Evolutionary conservation across 345 rosid genomes (phyloP).

Genomic region (Excoecaria agallocha): DNA sequence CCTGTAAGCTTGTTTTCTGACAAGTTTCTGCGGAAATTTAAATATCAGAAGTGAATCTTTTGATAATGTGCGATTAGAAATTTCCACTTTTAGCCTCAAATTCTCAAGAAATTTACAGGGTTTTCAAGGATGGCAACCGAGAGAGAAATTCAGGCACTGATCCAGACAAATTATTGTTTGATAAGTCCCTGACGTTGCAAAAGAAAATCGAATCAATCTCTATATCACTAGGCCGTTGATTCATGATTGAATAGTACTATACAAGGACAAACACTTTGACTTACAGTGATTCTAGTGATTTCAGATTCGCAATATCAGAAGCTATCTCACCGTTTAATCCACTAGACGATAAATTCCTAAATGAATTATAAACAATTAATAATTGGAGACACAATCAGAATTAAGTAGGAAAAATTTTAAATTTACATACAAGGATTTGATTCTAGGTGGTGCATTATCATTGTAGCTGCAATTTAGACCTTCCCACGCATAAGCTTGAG

Average conservation of each 20-base stretch:
- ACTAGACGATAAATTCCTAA: slow-evolving; percentile 33
- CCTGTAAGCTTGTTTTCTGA: too few species aligned
- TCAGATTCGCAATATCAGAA: slow-evolving; percentile 25
- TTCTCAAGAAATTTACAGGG: too few species aligned
- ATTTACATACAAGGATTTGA: neutral
- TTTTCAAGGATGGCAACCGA: too few species aligned
- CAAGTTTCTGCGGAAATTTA: too few species aligned
- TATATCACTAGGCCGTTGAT: neutral
- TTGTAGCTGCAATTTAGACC: slow-evolving; percentile 32
- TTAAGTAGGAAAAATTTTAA: too few species aligned
- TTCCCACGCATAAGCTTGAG: slow-evolving; percentile 27
- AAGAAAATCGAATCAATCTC: neutral
- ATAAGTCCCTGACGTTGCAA: slow-evolving; percentile 51
- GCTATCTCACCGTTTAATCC: slow-evolving; percentile 34
- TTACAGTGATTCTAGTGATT: slow-evolving; percentile 26
- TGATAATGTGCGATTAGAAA: too few species aligned
- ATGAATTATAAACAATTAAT: neutral
- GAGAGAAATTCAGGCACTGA: too few species aligned
- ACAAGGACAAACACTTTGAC: neutral
- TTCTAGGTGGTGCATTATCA: slow-evolving; percentile 11
- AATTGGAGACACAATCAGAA: neutral
- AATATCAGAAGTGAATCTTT: too few species aligned
- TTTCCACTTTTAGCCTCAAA: too few species aligned
- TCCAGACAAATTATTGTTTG: too few species aligned
- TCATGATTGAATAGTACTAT: neutral